Percentiles rank a stretch among this genome's conserved stretches.
Conservation (phyloP, 2,329 filamentous ascomycete species). For the Coniochaeta ligniaria region DNA sequence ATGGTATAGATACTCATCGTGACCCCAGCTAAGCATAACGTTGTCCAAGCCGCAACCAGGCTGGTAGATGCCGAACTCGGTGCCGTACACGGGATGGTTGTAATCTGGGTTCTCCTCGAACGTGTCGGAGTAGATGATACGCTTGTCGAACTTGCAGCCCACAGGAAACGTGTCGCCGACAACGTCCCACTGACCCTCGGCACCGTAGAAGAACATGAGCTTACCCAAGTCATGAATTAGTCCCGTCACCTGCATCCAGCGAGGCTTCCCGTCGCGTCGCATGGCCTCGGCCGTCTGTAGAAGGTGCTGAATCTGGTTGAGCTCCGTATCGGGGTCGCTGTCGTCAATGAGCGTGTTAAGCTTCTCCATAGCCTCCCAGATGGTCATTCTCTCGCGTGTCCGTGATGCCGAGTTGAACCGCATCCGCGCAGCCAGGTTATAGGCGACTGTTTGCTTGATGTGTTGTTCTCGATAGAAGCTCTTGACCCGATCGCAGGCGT, state of each 20-base stretch:
- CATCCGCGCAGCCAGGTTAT: slow-evolving; percentile 74
- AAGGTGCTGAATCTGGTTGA: slow-evolving; percentile 82
- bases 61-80: slow-evolving; percentile 71
- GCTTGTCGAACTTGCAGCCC: slow-evolving; percentile 64
- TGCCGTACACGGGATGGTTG: slow-evolving; percentile 63
- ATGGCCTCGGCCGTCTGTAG: slow-evolving; percentile 84
- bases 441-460: slow-evolving; percentile 66
- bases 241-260: slow-evolving; percentile 72
- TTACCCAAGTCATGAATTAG: slow-evolving; percentile 74
- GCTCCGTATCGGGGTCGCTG: slow-evolving; percentile 77
- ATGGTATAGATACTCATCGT: slow-evolving; percentile 81
- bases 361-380: slow-evolving; percentile 89
- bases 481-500: slow-evolving; percentile 75
- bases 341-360: slow-evolving; percentile 85
- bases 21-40: slow-evolving; percentile 82
- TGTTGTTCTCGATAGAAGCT: slow-evolving; percentile 72
- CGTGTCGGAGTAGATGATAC: slow-evolving; percentile 73
- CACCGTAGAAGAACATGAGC: slow-evolving; percentile 65
- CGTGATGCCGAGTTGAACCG: slow-evolving; percentile 57
- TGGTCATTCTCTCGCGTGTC: slow-evolving; percentile 67
- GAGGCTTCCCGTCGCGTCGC: slow-evolving; percentile 70
- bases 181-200: slow-evolving; percentile 80
- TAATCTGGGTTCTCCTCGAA: slow-evolving; percentile 71
- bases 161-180: slow-evolving; percentile 79
- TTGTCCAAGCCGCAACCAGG: slow-evolving; percentile 76